Evolutionary conservation across 306 rosid genomes (phyloP), one percentile per base, ranked within the genome.

Genomic region (Vicia sativa): DNA sequence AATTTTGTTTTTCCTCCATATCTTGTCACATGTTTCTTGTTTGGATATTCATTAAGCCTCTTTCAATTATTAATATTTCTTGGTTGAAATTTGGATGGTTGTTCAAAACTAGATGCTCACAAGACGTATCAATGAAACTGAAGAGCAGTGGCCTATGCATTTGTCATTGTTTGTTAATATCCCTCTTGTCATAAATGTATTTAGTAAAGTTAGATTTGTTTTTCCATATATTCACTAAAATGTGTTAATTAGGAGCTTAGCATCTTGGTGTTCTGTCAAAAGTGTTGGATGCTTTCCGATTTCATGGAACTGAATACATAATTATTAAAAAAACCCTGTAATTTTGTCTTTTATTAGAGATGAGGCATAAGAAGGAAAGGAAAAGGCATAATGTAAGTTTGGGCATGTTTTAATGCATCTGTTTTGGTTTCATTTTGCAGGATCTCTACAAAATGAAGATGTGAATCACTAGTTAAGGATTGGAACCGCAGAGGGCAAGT

Each of bases 381-480:
- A 5, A 31, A 34, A 49, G 19, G 46, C 26, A 38, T 7, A 16
- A 48, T 29, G 14, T 7, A 11, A 16, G 35, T 34, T 49, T 53
- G 14, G 46, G 19, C 60, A 66, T 48, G 55, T 49, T 66, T 49
- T 66, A 34, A 66, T 21, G 39, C 72, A 37, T 67, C 16, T 4
- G 45, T 41, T 13, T 41, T 0, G 52, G 52, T 38, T 38, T 46
- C 63, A 68, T 53, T 38, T 77, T 62, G 79, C 54, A 84, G 55
- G 61, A 83, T 54, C 78, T 87, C 81, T 39, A 72, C 34, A 44
- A 80, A 81, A 49, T 79, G 86, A 68, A 80, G 78, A 65, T 37
- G 14, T 71, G 84, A 60, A 84, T 83, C 71, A 78, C 77, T 29
- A 82, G 49, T 70, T 82, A 79, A 41, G 82, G 83, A 69, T 68